These are phyloP conservation scores for Leptographium flavum DNA, from an alignment of 2,329 filamentous ascomycete species.

Conservation along the genomic window DNA sequence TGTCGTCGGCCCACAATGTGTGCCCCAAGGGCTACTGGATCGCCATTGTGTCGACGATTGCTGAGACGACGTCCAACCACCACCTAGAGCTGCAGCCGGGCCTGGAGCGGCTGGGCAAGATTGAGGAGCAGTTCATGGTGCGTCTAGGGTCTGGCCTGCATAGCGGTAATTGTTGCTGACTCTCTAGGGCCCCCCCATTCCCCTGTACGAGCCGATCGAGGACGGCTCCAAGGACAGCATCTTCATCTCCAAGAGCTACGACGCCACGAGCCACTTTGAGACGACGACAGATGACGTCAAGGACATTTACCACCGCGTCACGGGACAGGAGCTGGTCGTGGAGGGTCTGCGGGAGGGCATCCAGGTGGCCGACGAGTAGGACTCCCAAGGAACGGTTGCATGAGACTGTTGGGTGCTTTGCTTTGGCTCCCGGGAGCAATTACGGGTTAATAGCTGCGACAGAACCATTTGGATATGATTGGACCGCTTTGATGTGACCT, in stretches of 20 bases:
- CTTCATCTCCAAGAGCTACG: constrained; percentile 97
- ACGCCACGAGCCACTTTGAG: constrained; percentile 96
- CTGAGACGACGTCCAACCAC: constrained; percentile 82
- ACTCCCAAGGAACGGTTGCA: background rate
- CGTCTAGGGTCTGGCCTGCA: constrained; percentile 9
- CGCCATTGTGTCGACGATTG: constrained; percentile 94
- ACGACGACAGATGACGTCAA: constrained; percentile 80
- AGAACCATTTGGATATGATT: background rate
- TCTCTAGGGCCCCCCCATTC: constrained; percentile 60
- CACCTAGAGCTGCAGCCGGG: constrained; percentile 89
- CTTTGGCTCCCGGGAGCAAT: too few species aligned
- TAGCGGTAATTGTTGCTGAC: background rate
- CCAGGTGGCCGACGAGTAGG: constrained; percentile 54
- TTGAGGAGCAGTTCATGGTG: constrained; percentile 95
- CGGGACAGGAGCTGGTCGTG: constrained; percentile 75
- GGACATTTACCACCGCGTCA: constrained; percentile 77
- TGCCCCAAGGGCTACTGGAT: constrained; percentile 99
- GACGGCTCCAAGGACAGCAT: constrained; percentile 77
- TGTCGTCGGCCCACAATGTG: constrained; percentile 92
- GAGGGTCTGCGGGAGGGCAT: constrained; percentile 74
- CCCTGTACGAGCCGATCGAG: constrained; percentile 81
- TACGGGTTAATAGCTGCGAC: background rate
- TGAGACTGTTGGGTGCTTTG: too few species aligned
- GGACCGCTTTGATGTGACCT: background rate
- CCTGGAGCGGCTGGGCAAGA: constrained; percentile 78